Conservation (phyloP, 2,329 filamentous ascomycete species). For the Penicillium sp. region DNA sequence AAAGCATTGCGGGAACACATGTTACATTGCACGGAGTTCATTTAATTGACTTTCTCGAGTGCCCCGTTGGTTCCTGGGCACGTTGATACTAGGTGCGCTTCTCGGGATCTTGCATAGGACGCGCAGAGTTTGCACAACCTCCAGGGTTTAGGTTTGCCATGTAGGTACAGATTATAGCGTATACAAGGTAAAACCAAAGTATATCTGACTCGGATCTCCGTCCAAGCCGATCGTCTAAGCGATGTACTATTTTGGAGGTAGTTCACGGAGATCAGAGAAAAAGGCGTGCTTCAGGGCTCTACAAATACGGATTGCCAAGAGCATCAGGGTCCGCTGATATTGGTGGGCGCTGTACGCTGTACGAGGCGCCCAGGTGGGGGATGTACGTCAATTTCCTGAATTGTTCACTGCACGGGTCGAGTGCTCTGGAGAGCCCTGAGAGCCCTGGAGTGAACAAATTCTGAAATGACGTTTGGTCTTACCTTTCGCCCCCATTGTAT, state of each 20-base stretch:
- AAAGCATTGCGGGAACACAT: background rate
- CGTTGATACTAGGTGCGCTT: background rate
- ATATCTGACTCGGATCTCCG: background rate
- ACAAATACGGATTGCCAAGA: slow-evolving; percentile 13
- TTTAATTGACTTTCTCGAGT: slow-evolving; percentile 19
- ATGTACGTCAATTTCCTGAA: background rate
- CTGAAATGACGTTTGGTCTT: background rate
- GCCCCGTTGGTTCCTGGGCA: slow-evolving; percentile 14
- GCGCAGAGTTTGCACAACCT: background rate
- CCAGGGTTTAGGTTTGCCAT: background rate
- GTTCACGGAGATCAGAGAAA: slow-evolving; percentile 12
- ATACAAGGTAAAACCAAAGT: background rate
- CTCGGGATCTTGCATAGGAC: background rate
- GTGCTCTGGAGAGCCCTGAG: background rate
- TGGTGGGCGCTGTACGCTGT: slow-evolving; percentile 14
- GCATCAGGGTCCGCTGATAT: slow-evolving; percentile 18
- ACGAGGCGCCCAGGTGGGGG: background rate
- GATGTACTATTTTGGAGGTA: background rate
- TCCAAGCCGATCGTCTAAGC: background rate
- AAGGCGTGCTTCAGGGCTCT: slow-evolving; percentile 2
- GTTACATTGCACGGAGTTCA: slow-evolving; percentile 11
- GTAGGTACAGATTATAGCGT: background rate
- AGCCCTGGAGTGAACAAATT: too few species aligned
- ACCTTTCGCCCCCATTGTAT: background rate
- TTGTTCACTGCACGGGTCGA: background rate